These are phyloP conservation scores for Lunularia cruciata DNA, from an alignment of 225 moss, liverwort and hornwort species.

Conservation along the genomic window DNA sequence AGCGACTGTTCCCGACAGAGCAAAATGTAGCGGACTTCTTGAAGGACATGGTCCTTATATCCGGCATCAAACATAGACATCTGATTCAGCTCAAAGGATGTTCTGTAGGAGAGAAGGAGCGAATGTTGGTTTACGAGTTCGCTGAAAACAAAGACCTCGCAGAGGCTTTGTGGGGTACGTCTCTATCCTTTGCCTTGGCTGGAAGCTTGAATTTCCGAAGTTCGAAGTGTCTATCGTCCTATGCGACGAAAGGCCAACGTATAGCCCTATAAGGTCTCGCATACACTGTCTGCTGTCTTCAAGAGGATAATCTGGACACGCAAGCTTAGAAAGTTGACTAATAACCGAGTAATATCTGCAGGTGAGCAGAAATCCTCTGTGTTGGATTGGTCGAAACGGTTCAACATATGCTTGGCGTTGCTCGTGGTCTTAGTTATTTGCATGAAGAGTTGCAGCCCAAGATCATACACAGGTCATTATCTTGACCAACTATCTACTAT, in stretches of 20 bases:
- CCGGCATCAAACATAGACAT: conserved; percentile 34
- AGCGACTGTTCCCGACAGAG: conserved; percentile 16
- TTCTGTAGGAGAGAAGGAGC: conserved; percentile 26
- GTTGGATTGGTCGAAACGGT: conserved; percentile 27
- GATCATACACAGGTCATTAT: conserved; percentile 39
- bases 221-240: too few species aligned
- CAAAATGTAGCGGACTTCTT: conserved; percentile 27
- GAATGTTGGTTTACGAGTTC: conserved; percentile 28
- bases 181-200: too few species aligned
- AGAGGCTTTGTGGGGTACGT: conserved; percentile 28
- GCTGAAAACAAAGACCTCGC: conserved; percentile 26
- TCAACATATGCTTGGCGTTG: conserved; percentile 30
- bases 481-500: too few species aligned
- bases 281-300: too few species aligned
- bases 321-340: not conserved
- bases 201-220: too few species aligned
- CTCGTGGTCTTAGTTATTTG: conserved; percentile 33
- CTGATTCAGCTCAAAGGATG: conserved; percentile 41
- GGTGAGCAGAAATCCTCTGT: not conserved
- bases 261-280: too few species aligned
- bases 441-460: conserved; percentile 38
- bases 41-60: conserved; percentile 37
- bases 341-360: not conserved
- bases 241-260: not conserved
- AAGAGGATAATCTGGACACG: too few species aligned